A percentile compares a stretch with the other conserved stretches of the same genome.
Evolutionary conservation across 345 rosid genomes (phyloP).

Genomic region (Draba incana): DNA sequence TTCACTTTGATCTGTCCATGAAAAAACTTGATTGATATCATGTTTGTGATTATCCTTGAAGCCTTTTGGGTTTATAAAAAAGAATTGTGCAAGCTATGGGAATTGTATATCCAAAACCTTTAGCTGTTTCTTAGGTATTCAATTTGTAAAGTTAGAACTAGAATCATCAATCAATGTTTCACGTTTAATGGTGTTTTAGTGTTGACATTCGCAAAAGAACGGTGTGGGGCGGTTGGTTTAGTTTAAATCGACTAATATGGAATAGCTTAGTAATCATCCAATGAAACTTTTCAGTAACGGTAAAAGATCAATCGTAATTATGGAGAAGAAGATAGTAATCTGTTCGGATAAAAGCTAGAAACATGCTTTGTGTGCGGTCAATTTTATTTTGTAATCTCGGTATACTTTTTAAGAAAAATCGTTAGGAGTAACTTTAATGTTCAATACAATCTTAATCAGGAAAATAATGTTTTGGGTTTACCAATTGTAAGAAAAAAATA

Average conservation of each 20-base stretch:
- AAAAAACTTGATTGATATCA: constrained; percentile 16
- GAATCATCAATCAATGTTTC: constrained; percentile 24
- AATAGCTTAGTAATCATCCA: not conserved
- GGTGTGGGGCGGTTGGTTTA: constrained; percentile 12
- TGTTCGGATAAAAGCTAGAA: too few species aligned
- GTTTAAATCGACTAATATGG: not conserved
- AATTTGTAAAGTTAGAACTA: constrained; percentile 39
- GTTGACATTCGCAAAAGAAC: constrained; percentile 2
- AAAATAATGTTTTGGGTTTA: too few species aligned
- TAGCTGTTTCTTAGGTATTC: constrained; percentile 32
- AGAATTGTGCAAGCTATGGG: constrained; percentile 16
- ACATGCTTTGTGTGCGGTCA: too few species aligned
- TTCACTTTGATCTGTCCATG: constrained; percentile 27
- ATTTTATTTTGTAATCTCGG: too few species aligned
- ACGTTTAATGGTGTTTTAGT: not conserved
- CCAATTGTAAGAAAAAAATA: too few species aligned
- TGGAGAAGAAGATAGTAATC: too few species aligned
- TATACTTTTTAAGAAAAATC: too few species aligned
- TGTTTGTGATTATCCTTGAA: constrained; percentile 15
- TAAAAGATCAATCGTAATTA: too few species aligned
- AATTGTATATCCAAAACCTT: constrained; percentile 29
- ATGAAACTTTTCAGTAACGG: not conserved
- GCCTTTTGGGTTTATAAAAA: constrained; percentile 21
- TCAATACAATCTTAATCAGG: too few species aligned
- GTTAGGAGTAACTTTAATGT: too few species aligned